These are phyloP conservation scores for Eragrostis tef DNA, from an alignment of 202 grass and related monocot genomes.

Conservation along the genomic window DNA sequence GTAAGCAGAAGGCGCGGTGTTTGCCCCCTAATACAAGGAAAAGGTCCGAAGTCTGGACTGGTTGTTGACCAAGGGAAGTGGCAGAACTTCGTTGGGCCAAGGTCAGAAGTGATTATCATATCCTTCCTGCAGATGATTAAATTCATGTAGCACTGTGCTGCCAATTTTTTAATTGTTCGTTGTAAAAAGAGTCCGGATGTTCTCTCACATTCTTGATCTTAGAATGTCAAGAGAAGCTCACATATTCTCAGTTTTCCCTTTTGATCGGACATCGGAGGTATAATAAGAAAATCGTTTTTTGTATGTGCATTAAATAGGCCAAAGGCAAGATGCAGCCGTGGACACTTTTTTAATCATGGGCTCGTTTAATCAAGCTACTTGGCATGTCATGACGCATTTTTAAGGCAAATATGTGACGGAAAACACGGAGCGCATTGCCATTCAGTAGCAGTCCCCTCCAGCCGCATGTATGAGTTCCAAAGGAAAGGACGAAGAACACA, in stretches of 20 bases:
- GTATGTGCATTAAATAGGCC: neutral
- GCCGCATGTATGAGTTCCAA: too few species aligned
- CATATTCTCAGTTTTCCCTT: neutral
- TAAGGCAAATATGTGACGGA: too few species aligned
- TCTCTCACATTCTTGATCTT: constrained; percentile 22
- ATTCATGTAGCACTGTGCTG: neutral
- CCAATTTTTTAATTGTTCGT: neutral
- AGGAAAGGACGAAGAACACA: too few species aligned
- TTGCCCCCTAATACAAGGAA: neutral
- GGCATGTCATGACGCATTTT: too few species aligned
- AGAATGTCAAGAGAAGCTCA: constrained; percentile 2
- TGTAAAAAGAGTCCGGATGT: constrained; percentile 31
- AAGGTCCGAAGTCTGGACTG: constrained; percentile 4
- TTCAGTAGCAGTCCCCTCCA: too few species aligned
- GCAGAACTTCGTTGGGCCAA: constrained; percentile 36
- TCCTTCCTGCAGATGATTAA: constrained; percentile 1
- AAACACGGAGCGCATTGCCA: too few species aligned
- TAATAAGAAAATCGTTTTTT: too few species aligned
- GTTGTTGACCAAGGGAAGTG: constrained; percentile 27
- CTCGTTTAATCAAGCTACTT: too few species aligned
- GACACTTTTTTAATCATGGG: too few species aligned
- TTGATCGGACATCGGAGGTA: too few species aligned
- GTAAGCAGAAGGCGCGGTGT: constrained; percentile 30
- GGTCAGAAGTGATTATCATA: constrained; percentile 22
- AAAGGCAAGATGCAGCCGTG: too few species aligned